Base-by-base conservation (phyloP, 257 asterid species). In the Penstemon barbatus region DNA sequence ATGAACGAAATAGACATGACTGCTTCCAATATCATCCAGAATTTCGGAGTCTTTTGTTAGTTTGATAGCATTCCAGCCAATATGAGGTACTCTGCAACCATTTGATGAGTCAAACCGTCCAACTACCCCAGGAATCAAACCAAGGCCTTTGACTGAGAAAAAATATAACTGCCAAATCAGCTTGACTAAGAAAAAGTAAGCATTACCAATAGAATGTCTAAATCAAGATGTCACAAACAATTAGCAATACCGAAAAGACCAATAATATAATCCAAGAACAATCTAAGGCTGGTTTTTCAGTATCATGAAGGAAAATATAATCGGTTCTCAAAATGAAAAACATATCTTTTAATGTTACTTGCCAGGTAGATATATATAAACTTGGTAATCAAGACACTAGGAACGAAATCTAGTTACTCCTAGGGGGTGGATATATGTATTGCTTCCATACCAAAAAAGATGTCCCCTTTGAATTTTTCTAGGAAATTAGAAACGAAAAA, bases 1-100 rank as follows among this genome's bases (percentile, higher is more conserved):
- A 79, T 90, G 99, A 71, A 93, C 99, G 68, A 90, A 93, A 71
- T 93, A 93, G 82, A 93, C 99, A 84, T 93, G 99, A 15, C 76
- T 86, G 63, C 75, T 80, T 69, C 83, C 95, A 69, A 93, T 74
- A 65, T 87, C 97, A 72, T 90, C 95, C 89, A 93, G 74, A 72
- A 93, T 90, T 42, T 81, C 83, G 36, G 92, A 69, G 54, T 84
- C 92, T 59, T 80, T 80, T 45, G 65, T 75, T 70, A 84, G 66
- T 66, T 89, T 74, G 68, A 93, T 78, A 50, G 96, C 92, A 81
- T 93, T 89, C 99, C 97, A 93, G 54, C 99, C 99, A 80, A 93
- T 93, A 80, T 93, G 99, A 74, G 99, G 99, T 71, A 93, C 96
- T 64, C 83, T 82, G 61, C 76, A 68, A 65, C 96, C 97, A 74